These are phyloP conservation scores for Cudoniella acicularis DNA, from an alignment of 495 filamentous ascomycete species.

Conservation along the genomic window DNA sequence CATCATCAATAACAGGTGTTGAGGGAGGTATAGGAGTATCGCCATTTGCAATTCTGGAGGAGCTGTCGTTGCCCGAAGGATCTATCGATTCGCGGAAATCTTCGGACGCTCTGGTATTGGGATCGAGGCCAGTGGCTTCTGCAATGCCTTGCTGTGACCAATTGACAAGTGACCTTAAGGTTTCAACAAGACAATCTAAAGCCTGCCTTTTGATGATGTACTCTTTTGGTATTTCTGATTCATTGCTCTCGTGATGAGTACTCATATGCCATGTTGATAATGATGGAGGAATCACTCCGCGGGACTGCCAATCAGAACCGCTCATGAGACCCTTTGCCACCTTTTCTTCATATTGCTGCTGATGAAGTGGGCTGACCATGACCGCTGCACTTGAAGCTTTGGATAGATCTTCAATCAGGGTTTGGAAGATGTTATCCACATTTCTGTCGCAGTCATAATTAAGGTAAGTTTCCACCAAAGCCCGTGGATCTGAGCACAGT, in stretches of 20 bases:
- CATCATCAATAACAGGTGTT: slow-evolving; percentile 78
- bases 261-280: slow-evolving; percentile 75
- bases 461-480: slow-evolving; percentile 91
- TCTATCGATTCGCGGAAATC: slow-evolving; percentile 82
- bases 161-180: slow-evolving; percentile 82
- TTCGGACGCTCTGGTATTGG: slow-evolving; percentile 64
- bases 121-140: slow-evolving; percentile 46
- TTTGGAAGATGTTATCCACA: slow-evolving; percentile 96
- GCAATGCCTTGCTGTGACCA: slow-evolving; percentile 81
- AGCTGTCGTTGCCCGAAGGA: slow-evolving; percentile 44
- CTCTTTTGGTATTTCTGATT: slow-evolving; percentile 72
- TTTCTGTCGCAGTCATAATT: slow-evolving; percentile 98
- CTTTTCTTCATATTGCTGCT: slow-evolving; percentile 80
- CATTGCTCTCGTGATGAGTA: slow-evolving; percentile 48
- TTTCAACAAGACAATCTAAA: slow-evolving; percentile 82
- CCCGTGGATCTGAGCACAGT: slow-evolving; percentile 78
- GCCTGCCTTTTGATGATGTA: slow-evolving; percentile 85
- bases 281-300: slow-evolving; percentile 78
- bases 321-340: slow-evolving; percentile 54
- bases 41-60: slow-evolving; percentile 42
- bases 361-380: slow-evolving; percentile 66
- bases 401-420: slow-evolving; percentile 88
- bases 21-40: slow-evolving; percentile 65
- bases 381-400: slow-evolving; percentile 74
- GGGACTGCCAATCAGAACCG: slow-evolving; percentile 74